Evolutionary conservation across 192 early-diverging fungal genomes (phyloP).

Genomic region (Gigaspora rosea): DNA sequence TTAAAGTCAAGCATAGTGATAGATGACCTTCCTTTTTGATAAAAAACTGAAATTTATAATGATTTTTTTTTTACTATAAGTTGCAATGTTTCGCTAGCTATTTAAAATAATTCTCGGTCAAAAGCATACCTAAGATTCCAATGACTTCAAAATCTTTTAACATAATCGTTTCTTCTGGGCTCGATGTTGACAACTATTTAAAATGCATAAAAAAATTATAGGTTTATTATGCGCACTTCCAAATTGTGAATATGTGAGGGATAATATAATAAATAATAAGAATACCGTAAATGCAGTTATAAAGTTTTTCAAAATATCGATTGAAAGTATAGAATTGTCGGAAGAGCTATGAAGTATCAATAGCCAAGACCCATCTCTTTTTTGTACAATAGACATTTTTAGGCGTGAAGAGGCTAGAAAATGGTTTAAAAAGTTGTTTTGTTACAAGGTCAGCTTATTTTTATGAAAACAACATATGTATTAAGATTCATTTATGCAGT

Average conservation of each 20-base stretch:
- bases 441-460: neutral
- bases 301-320: constrained; percentile 53
- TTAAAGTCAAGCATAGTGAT: constrained; percentile 59
- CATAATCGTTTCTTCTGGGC: constrained; percentile 50
- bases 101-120: neutral
- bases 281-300: constrained; percentile 39
- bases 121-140: constrained; percentile 42
- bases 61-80: neutral
- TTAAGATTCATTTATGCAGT: neutral
- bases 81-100: neutral
- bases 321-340: constrained; percentile 58
- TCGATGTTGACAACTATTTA: constrained; percentile 44
- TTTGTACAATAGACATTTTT: constrained; percentile 46
- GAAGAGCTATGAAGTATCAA: constrained; percentile 63
- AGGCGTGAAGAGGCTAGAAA: constrained; percentile 50
- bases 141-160: constrained; percentile 37
- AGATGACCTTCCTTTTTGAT: constrained; percentile 51
- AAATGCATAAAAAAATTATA: neutral
- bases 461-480: neutral
- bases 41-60: constrained; percentile 45
- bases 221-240: neutral
- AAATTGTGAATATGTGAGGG: neutral
- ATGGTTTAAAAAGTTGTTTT: neutral
- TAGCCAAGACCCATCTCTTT: constrained; percentile 38
- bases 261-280: neutral